These are phyloP conservation scores for Eimeria sp. DNA, from an alignment of 169 alveolate genomes.

Conservation along the genomic window DNA sequence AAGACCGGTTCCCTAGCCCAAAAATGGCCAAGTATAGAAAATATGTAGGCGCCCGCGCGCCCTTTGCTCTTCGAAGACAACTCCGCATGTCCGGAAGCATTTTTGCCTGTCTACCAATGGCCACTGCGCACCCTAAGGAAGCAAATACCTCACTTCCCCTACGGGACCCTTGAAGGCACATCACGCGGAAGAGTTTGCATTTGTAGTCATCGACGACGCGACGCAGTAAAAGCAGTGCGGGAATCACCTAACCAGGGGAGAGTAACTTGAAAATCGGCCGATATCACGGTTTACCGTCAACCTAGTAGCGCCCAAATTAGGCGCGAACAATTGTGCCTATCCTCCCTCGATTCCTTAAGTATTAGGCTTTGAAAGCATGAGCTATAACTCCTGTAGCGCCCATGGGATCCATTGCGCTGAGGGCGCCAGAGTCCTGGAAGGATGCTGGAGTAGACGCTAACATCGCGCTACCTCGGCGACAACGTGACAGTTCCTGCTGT, in stretches of 20 bases:
- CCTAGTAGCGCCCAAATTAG: background rate
- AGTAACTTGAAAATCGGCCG: background rate
- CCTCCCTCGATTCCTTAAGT: background rate
- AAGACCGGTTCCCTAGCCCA: background rate
- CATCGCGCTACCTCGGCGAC: constrained; percentile 43
- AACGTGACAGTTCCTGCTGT: constrained; percentile 34
- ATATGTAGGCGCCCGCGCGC: background rate
- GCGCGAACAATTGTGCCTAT: background rate
- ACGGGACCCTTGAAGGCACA: background rate
- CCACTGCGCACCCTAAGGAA: background rate
- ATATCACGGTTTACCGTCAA: background rate
- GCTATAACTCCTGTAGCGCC: background rate
- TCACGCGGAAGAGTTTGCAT: background rate
- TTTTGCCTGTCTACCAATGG: background rate
- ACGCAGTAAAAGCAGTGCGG: background rate
- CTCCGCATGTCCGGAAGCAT: background rate
- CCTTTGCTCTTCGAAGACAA: background rate
- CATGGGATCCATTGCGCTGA: constrained; percentile 10
- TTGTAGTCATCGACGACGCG: background rate
- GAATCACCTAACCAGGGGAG: background rate
- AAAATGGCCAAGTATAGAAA: background rate
- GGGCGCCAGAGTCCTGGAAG: constrained; percentile 11
- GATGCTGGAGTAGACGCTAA: constrained; percentile 16
- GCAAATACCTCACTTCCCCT: background rate
- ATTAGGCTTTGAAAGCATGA: background rate